phyloP scores from a whole-genome alignment of 2,329 filamentous ascomycete genomes.

The Colletotrichum shisoi region DNA sequence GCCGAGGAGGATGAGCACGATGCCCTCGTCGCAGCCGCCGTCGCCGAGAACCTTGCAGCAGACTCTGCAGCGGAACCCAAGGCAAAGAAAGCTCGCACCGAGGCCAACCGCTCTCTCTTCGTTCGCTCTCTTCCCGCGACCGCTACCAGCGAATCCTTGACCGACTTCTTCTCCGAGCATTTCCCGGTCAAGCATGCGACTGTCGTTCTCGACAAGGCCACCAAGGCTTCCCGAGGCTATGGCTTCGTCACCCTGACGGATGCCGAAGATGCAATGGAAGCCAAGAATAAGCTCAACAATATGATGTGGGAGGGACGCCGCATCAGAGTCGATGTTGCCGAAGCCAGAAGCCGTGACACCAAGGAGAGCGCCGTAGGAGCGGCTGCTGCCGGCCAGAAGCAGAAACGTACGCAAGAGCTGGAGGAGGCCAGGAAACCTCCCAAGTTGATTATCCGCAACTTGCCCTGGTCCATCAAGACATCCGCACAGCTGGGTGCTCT shows the following conservation, averaged over 20 bases:
- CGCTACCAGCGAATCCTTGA: constrained; percentile 81
- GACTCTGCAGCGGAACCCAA: constrained; percentile 45
- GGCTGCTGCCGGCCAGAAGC: constrained; percentile 55
- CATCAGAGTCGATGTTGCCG: constrained; percentile 86
- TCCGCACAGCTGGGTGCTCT: constrained; percentile 79
- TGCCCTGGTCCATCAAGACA: constrained; percentile 95
- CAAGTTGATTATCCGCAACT: constrained; percentile 87
- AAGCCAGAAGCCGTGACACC: constrained; percentile 76
- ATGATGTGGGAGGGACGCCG: constrained; percentile 79
- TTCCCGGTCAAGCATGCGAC: constrained; percentile 95
- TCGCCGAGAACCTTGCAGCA: constrained; percentile 44
- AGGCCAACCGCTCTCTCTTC: constrained; percentile 79
- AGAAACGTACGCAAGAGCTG: constrained; percentile 67
- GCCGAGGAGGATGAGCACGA: constrained; percentile 36
- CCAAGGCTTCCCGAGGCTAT: constrained; percentile 88
- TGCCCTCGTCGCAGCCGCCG: constrained; percentile 35
- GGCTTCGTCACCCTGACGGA: constrained; percentile 98
- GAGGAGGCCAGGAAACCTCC: constrained; percentile 68
- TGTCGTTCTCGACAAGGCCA: constrained; percentile 85
- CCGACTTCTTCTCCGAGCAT: constrained; percentile 90
- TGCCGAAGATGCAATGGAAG: constrained; percentile 84
- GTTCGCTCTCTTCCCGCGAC: constrained; percentile 82
- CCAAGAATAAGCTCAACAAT: constrained; percentile 82
- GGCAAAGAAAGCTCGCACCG: constrained; percentile 65
- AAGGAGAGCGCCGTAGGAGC: constrained; percentile 48